phyloP scores from a whole-genome alignment of 1,284 basidiomycete genomes.

The Pseudozyma hubeiensis region DNA sequence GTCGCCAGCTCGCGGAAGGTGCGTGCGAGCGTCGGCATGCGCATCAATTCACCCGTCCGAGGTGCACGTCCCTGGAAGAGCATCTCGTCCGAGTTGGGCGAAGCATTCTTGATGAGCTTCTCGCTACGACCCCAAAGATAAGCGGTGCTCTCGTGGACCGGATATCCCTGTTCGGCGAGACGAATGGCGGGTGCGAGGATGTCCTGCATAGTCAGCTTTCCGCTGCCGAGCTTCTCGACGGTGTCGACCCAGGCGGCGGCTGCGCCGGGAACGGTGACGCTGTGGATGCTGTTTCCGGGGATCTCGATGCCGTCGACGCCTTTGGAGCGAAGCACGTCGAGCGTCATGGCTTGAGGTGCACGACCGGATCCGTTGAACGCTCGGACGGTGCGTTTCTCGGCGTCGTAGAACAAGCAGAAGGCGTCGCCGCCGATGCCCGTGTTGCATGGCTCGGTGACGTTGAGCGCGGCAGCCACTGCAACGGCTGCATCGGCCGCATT shows the following conservation, averaged over 20 bases:
- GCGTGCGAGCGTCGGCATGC: conserved; percentile 78
- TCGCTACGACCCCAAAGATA: conserved; percentile 79
- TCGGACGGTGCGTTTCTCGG: conserved; percentile 80
- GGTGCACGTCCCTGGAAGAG: conserved; percentile 80
- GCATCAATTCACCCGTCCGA: conserved; percentile 68
- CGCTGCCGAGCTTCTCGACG: conserved; percentile 82
- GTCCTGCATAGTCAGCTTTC: conserved; percentile 81
- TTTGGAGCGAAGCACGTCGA: conserved; percentile 78
- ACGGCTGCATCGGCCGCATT: conserved; percentile 79
- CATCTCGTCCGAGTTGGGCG: conserved; percentile 85
- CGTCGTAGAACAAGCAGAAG: conserved; percentile 91
- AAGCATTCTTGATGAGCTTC: conserved; percentile 81
- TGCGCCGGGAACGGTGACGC: conserved; percentile 92
- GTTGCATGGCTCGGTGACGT: conserved; percentile 71
- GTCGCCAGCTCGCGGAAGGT: conserved; percentile 84
- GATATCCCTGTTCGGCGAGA: conserved; percentile 66
- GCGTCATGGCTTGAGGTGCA: conserved; percentile 77
- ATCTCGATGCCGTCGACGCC: conserved; percentile 76
- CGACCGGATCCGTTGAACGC: conserved; percentile 87
- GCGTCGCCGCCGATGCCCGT: conserved; percentile 78
- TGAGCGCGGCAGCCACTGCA: conserved; percentile 86
- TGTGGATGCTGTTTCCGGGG: conserved; percentile 74
- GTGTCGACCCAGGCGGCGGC: conserved; percentile 94
- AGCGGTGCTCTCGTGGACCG: conserved; percentile 57
- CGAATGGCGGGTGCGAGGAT: conserved; percentile 78